Evolutionary conservation across 371 early-diverging fungal genomes (phyloP).

Genomic region (Rhizomucor pusillus): DNA sequence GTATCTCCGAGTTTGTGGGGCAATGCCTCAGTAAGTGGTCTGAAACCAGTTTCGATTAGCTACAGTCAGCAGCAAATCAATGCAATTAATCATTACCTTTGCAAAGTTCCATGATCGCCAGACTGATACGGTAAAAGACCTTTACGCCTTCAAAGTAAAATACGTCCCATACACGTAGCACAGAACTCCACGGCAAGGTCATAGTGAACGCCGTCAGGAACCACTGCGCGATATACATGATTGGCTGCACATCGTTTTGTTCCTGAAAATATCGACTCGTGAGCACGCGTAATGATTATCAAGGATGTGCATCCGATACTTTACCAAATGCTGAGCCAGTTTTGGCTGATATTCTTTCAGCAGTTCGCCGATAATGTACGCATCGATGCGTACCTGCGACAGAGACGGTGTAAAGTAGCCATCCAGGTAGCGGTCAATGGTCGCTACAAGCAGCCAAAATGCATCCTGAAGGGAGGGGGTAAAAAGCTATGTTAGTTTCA

Average conservation of each 20-base stretch:
- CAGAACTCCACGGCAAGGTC: slow-evolving; percentile 89
- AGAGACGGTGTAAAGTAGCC: slow-evolving; percentile 80
- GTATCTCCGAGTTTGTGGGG: slow-evolving; percentile 72
- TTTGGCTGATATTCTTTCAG: slow-evolving; percentile 70
- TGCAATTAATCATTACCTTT: slow-evolving; percentile 37
- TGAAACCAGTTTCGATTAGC: no score
- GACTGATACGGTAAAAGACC: slow-evolving; percentile 79
- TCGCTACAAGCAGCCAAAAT: slow-evolving; percentile 86
- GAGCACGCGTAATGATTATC: no score
- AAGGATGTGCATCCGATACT: not conserved
- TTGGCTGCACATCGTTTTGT: slow-evolving; percentile 73
- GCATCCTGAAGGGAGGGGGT: slow-evolving; percentile 51
- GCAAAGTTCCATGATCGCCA: slow-evolving; percentile 74
- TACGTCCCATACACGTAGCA: slow-evolving; percentile 92
- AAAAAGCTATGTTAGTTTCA: not conserved
- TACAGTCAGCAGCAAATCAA: no score
- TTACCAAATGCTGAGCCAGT: slow-evolving; percentile 73
- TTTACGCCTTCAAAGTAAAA: slow-evolving; percentile 85
- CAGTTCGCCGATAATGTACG: slow-evolving; percentile 80
- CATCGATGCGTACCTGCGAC: slow-evolving; percentile 77
- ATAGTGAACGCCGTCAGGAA: slow-evolving; percentile 90
- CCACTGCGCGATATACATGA: slow-evolving; percentile 94
- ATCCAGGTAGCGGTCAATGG: slow-evolving; percentile 71
- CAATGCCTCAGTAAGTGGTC: slow-evolving; percentile 70
- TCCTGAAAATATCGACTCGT: slow-evolving; percentile 23